Evolutionary conservation across 2,329 filamentous ascomycete genomes (phyloP), one percentile per base, ranked within the genome.

Genomic region (Monilinia laxa): DNA sequence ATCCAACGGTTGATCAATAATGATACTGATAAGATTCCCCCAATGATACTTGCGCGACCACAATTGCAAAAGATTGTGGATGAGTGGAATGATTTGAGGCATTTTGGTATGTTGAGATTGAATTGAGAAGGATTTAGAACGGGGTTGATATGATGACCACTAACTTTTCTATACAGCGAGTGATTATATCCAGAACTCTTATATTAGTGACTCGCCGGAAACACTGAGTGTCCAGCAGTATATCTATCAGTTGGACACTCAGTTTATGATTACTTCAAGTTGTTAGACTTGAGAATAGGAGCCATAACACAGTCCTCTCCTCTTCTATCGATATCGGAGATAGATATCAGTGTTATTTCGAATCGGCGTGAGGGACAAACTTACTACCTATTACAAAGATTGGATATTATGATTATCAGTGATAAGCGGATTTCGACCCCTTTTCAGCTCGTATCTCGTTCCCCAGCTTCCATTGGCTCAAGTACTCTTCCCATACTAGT

Each of bases 31-130:
- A 18, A 23, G 2, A 38, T 60, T 12, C 57, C 45, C 23, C 57
- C 57, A 4, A 60, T 60, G 57, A 60, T 60, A 2, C 42, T 60
- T 2, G 57, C 57, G 12, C n/a, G n/a, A 51, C 57, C 57, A 2
- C 28, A 60, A 4, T 18, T 60, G 45, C 42, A 51, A 20, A 60
- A 60, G 14, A 60, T 60, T 12, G 28, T 60, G 6, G 10, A 60
- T 60, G 57, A 60, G 14, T 60, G 57, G 45, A 60, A 60, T 38
- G 28, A 51, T 5, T 38, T 60, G 45, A 60, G 57, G 16, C 42
- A 60, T 2, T 60, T 60, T 23, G 57, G 57, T 60, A 60, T 20
- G 57, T 38, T 7, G 6, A 10, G 16, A 14, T 23, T 16, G 11
- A 1, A n/a, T 23, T 23, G 20, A 23, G 23, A 52, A 52, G 1